These are phyloP conservation scores for Cyanophora paradoxa DNA, from an alignment of 78 protist genomes.

Conservation along the genomic window DNA sequence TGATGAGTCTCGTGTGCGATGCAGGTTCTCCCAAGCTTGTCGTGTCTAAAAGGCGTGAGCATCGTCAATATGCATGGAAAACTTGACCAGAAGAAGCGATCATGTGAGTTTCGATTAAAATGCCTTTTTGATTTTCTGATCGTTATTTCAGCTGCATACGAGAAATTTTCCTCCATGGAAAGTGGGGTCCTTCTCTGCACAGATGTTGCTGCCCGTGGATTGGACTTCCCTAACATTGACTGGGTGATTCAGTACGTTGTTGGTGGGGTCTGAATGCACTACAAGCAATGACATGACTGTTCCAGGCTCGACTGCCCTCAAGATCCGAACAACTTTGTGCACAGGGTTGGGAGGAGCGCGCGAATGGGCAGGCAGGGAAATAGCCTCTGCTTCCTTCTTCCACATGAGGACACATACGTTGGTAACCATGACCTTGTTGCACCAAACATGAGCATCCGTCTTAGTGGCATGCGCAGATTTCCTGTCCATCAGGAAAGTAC, in stretches of 20 bases:
- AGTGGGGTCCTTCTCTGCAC: conserved; percentile 59
- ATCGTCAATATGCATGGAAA: conserved; percentile 86
- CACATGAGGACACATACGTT: conserved; percentile 54
- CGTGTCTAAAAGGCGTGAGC: too few species aligned
- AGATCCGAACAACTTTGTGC: conserved; percentile 71
- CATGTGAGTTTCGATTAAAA: background rate
- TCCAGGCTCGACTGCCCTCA: conserved; percentile 56
- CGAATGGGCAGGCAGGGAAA: conserved; percentile 68
- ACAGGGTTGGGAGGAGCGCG: conserved; percentile 83
- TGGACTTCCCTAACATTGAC: conserved; percentile 74
- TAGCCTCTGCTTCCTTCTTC: conserved; percentile 52
- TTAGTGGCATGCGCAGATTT: too few species aligned
- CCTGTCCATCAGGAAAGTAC: conserved; percentile 21
- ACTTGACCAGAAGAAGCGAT: conserved; percentile 51
- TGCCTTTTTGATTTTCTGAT: too few species aligned
- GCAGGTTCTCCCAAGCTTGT: too few species aligned
- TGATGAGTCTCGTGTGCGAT: too few species aligned
- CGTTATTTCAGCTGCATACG: too few species aligned
- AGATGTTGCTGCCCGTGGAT: conserved; percentile 76
- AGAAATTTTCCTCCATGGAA: too few species aligned
- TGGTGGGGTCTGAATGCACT: too few species aligned
- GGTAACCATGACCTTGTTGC: too few species aligned
- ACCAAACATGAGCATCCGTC: too few species aligned
- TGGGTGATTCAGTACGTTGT: conserved; percentile 69
- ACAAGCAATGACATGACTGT: too few species aligned